Base-by-base conservation (phyloP, 2,329 filamentous ascomycete genomes). In the Pestalotiopsis sp. region DNA sequence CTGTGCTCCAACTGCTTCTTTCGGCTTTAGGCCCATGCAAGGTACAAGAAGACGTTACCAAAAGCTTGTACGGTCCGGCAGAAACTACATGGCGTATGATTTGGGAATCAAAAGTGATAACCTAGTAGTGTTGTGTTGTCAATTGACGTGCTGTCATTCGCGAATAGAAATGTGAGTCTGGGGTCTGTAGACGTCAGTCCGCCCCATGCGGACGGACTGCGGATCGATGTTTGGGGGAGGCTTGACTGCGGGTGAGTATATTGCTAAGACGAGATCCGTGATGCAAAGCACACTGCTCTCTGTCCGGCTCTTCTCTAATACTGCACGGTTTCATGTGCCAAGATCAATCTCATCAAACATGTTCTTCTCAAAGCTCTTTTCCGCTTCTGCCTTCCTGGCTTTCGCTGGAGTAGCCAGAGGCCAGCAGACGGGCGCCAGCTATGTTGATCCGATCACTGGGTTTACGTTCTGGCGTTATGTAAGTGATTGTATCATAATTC, bases 361-460 rank as follows among this genome's bases (percentile, higher is more conserved):
- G 59, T 23, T 39, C 25, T 17, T 27, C 17, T 61, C 31, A 9
- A 61, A 38, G 4, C 17, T 59, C 14, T 61, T 36, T 4, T 36
- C 59, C 4, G n/a, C 25, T 9, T 36, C 36, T 61, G 59, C 31
- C 17, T 4, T 61, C n/a, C n/a, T 61, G 25, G 31, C n/a, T n/a
- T 61, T 61, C 9, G 59, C 31, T 39, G 59, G 59, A 4, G 27
- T 61, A 38, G 31, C 25, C 1, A 61, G 31, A 4, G 11, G 31
- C 27, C 64, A 66, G n/a, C 64, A 66, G 27, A 66, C 64, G 2
- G 64, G 64, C 14, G 64, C 20, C 23, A 66, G 20, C n/a, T 66
- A 66, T 25, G 52, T 45, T 11, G 64, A 66, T 23, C 64, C 64
- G 4, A 36, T 66, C 36, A 66, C 64, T 4, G 64, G 64, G 3